phyloP scores from a whole-genome alignment of 1,284 basidiomycete species.

The Heterobasidion annosum region DNA sequence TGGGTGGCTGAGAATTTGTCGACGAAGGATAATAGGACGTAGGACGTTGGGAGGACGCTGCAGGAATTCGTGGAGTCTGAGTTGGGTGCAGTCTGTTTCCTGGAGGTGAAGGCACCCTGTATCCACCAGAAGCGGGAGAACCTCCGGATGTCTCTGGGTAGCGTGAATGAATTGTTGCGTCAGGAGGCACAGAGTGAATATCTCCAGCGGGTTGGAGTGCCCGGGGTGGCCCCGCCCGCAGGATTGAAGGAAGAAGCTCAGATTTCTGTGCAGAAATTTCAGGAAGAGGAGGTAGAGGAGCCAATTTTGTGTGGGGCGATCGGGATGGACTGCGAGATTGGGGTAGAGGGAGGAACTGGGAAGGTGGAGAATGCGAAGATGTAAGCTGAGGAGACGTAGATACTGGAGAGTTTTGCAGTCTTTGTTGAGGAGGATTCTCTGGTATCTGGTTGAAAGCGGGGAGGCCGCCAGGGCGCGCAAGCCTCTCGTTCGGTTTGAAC shows the following conservation, averaged over 20 bases:
- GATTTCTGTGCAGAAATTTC: conserved; percentile 13
- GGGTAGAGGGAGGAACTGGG: conserved; percentile 3
- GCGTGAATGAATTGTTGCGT: conserved; percentile 7
- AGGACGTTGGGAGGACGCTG: not conserved
- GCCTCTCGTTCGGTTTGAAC: conserved; percentile 32
- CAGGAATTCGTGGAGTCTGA: not conserved
- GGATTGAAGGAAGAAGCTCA: conserved; percentile 26
- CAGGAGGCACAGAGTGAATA: conserved; percentile 9
- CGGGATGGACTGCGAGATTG: conserved; percentile 10
- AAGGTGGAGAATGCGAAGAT: not conserved
- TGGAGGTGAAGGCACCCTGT: not conserved
- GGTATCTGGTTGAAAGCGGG: conserved; percentile 1
- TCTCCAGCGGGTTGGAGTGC: conserved; percentile 17
- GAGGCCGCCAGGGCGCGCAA: conserved; percentile 16
- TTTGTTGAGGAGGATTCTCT: not conserved
- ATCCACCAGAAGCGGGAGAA: not conserved
- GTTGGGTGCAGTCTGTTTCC: not conserved
- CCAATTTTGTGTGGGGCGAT: conserved; percentile 2
- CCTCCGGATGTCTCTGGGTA: not conserved
- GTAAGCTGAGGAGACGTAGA: not conserved
- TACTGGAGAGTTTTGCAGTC: not conserved
- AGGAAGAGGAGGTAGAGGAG: conserved; percentile 28
- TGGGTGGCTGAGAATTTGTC: not conserved
- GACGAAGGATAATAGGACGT: not conserved
- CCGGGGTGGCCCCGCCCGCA: conserved; percentile 30